Conservation (phyloP, 108 stramenopile genomes). For the Seminavis robusta region DNA sequence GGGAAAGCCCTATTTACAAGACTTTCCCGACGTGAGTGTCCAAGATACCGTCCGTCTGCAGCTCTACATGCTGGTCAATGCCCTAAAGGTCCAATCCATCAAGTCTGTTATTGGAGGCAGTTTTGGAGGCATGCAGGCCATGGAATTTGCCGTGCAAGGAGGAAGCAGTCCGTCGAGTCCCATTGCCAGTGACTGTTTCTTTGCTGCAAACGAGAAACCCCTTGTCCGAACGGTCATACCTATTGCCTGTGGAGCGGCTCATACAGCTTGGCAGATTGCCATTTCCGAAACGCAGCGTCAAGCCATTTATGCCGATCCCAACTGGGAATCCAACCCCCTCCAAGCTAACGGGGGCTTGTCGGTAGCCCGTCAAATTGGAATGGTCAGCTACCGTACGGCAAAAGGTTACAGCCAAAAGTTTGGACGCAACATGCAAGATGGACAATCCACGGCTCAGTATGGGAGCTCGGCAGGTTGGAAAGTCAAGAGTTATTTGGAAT, state of each 20-base stretch:
- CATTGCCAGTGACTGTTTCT: not conserved
- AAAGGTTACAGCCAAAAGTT: constrained; percentile 84
- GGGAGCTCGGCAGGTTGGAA: constrained; percentile 71
- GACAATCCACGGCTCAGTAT: constrained; percentile 26
- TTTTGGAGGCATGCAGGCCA: constrained; percentile 95
- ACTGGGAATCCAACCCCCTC: constrained; percentile 71
- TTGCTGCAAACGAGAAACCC: constrained; percentile 28
- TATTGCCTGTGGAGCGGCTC: constrained; percentile 88
- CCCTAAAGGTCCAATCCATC: constrained; percentile 63
- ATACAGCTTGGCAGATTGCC: constrained; percentile 95
- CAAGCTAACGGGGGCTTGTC: constrained; percentile 73
- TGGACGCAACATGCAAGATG: constrained; percentile 45
- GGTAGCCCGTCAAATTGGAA: constrained; percentile 89
- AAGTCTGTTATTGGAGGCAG: constrained; percentile 91
- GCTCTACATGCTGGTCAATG: constrained; percentile 67
- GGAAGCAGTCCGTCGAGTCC: constrained; percentile 15
- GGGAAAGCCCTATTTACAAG: constrained; percentile 52
- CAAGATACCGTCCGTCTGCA: constrained; percentile 87
- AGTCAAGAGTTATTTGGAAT: constrained; percentile 87
- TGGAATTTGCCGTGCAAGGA: constrained; percentile 88
- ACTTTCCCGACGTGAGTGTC: constrained; percentile 88
- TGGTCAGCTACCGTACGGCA: constrained; percentile 89
- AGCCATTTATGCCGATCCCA: constrained; percentile 91
- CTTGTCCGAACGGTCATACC: constrained; percentile 76
- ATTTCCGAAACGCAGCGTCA: constrained; percentile 91